These are phyloP conservation scores for Stephania japonica DNA, from an alignment of 164 flowering plant genomes.

Conservation along the genomic window DNA sequence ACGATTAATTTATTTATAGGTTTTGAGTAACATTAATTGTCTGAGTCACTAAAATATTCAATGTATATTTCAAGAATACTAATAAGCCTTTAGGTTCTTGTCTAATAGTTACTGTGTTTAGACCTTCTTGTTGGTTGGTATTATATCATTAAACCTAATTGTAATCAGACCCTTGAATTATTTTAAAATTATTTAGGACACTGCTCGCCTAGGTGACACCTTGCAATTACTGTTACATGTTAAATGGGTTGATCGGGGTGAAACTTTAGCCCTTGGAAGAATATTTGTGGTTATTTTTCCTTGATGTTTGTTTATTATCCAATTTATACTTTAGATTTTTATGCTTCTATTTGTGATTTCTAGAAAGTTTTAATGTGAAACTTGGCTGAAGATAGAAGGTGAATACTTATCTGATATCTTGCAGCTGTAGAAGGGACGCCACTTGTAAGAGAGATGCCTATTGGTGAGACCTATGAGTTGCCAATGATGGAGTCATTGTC, in stretches of 20 bases:
- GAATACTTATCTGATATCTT: neutral
- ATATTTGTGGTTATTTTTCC: neutral
- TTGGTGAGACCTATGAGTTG: slow-evolving; percentile 4
- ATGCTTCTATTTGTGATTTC: neutral
- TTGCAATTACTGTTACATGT: neutral
- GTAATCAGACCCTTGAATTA: too few relatives aligned
- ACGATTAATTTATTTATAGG: neutral
- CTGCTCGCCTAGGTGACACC: too few relatives aligned
- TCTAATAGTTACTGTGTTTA: too few relatives aligned
- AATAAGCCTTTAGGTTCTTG: too few relatives aligned
- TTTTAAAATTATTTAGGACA: too few relatives aligned
- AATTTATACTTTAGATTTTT: neutral
- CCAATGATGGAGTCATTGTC: slow-evolving; percentile 9
- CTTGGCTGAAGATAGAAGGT: neutral
- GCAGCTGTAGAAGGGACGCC: neutral
- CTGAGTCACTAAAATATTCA: neutral
- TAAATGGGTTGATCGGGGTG: neutral
- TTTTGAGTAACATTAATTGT: neutral
- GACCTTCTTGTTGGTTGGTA: too few relatives aligned
- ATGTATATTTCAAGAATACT: too few relatives aligned
- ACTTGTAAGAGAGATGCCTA: slow-evolving; percentile 7
- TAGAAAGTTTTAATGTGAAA: neutral
- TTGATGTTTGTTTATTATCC: neutral
- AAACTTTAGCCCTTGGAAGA: neutral
- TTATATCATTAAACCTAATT: too few relatives aligned